phyloP scores from a whole-genome alignment of 768 basidiomycete genomes.

The Candolleomyces eurysporus region DNA sequence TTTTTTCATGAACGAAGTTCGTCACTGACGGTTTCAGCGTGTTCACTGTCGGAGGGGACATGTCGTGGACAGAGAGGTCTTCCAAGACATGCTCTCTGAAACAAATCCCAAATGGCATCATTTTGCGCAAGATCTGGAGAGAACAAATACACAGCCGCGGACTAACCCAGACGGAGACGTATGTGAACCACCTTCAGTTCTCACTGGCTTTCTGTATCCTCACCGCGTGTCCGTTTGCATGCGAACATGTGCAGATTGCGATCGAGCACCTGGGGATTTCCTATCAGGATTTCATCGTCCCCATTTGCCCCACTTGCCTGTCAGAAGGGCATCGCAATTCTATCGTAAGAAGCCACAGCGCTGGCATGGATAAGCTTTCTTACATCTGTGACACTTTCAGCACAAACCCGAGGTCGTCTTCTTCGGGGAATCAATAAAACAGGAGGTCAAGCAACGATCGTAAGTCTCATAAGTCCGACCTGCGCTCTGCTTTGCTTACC shows the following conservation, averaged over 20 bases:
- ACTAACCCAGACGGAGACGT: conserved; percentile 97
- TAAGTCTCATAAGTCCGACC: conserved; percentile 31
- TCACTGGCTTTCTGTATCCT: background rate
- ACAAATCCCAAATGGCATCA: conserved; percentile 80
- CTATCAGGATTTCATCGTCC: conserved; percentile 77
- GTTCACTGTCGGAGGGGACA: conserved; percentile 82
- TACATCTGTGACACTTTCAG: conserved; percentile 28
- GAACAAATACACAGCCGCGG: conserved; percentile 55
- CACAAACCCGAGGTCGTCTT: conserved; percentile 84
- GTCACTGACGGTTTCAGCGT: conserved; percentile 37
- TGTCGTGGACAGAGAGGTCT: conserved; percentile 57
- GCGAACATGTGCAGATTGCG: conserved; percentile 55
- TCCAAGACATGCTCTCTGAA: conserved; percentile 70
- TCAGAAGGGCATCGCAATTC: conserved; percentile 53
- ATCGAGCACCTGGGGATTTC: conserved; percentile 66
- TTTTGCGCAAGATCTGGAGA: conserved; percentile 62
- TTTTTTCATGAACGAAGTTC: background rate
- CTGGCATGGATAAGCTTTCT: background rate
- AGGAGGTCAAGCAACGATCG: conserved; percentile 67
- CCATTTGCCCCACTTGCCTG: conserved; percentile 70
- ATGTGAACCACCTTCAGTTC: conserved; percentile 20
- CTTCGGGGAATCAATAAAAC: conserved; percentile 86
- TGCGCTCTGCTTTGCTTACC: background rate
- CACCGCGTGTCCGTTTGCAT: background rate
- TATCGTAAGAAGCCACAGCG: conserved; percentile 43